phyloP scores from a whole-genome alignment of 108 stramenopile genomes.

The Aureococcus anophagefferens region DNA sequence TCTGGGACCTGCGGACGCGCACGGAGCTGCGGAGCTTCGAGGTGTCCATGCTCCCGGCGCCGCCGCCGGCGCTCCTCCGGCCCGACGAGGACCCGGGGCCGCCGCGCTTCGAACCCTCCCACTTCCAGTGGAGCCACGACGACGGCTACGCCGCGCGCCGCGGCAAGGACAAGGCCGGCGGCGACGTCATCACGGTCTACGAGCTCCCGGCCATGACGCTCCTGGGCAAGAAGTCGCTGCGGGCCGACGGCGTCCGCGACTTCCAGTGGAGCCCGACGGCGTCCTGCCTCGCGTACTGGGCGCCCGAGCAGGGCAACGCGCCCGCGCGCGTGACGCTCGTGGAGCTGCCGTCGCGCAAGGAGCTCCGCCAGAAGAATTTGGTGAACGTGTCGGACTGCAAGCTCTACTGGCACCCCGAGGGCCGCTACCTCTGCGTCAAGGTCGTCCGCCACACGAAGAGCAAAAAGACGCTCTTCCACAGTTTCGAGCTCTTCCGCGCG shows the following conservation, averaged over 20 bases:
- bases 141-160: constrained; percentile 85
- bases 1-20: constrained; percentile 75
- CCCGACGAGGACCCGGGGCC: constrained; percentile 5
- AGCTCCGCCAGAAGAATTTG: constrained; percentile 85
- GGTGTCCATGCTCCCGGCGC: constrained; percentile 44
- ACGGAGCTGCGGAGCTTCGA: constrained; percentile 71
- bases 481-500: constrained; percentile 85
- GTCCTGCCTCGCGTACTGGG: constrained; percentile 88
- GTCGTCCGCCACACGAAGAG: constrained; percentile 83
- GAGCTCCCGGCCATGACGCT: constrained; percentile 77
- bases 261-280: constrained; percentile 87
- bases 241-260: constrained; percentile 76
- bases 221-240: constrained; percentile 74
- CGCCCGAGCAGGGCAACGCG: constrained; percentile 77
- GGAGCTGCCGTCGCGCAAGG: constrained; percentile 74
- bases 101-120: constrained; percentile 50
- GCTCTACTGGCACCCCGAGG: constrained; percentile 86
- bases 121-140: constrained; percentile 86
- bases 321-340: constrained; percentile 87
- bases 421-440: constrained; percentile 86
- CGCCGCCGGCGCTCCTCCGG: background rate
- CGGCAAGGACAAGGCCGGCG: constrained; percentile 44
- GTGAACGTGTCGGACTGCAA: constrained; percentile 82
- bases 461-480: constrained; percentile 86
- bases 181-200: constrained; percentile 74